Evolutionary conservation across 345 rosid species (phyloP).

Genomic region (Raphanus sativus): DNA sequence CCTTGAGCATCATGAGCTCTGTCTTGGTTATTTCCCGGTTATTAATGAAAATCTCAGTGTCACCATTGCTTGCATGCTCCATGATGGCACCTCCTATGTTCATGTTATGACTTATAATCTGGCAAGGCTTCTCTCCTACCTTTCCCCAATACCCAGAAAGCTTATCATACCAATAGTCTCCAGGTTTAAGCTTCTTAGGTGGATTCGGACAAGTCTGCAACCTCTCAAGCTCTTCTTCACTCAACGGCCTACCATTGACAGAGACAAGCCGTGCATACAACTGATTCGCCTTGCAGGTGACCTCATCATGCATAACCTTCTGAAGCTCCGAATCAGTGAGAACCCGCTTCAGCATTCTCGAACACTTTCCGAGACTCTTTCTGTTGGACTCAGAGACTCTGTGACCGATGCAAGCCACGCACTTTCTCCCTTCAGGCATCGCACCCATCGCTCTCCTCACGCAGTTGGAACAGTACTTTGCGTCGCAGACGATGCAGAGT

Average conservation of each 20-base stretch:
- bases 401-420: constrained; percentile 63
- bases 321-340: constrained; percentile 53
- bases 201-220: constrained; percentile 67
- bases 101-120: constrained; percentile 64
- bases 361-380: constrained; percentile 57
- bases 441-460: constrained; percentile 84
- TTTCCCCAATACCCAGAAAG: constrained; percentile 86
- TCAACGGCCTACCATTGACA: constrained; percentile 57
- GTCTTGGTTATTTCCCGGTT: constrained; percentile 62
- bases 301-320: constrained; percentile 60
- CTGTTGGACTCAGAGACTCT: constrained; percentile 64
- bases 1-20: constrained; percentile 74
- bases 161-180: constrained; percentile 84
- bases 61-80: constrained; percentile 68
- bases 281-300: constrained; percentile 59
- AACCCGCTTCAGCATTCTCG: constrained; percentile 59
- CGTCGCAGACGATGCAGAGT: constrained; percentile 76
- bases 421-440: constrained; percentile 93
- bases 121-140: constrained; percentile 85
- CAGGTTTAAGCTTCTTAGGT: constrained; percentile 74
- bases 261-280: constrained; percentile 58
- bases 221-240: constrained; percentile 44
- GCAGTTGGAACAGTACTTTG: constrained; percentile 72
- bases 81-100: constrained; percentile 52
- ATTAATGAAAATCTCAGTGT: constrained; percentile 57